phyloP scores from a whole-genome alignment of 2,329 filamentous ascomycete species.

The Cladosporium sphaerospermum region DNA sequence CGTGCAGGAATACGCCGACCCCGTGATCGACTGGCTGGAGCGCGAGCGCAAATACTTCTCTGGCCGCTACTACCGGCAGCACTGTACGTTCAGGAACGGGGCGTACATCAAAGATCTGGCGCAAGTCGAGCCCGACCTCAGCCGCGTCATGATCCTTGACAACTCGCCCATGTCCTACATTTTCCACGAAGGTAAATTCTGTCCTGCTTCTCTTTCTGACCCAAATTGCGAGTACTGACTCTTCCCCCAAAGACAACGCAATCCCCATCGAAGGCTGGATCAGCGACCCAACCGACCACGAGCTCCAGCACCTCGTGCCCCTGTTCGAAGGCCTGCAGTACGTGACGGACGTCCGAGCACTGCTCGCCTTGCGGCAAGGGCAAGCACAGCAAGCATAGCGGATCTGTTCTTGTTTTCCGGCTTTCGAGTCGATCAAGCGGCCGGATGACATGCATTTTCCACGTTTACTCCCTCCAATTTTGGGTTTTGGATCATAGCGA shows the following conservation, averaged over 20 bases:
- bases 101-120: slow-evolving; percentile 98
- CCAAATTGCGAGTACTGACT: neutral
- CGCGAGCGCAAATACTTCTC: slow-evolving; percentile 95
- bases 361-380: slow-evolving; percentile 81
- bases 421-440: neutral
- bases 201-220: too few relatives aligned
- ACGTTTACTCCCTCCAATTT: neutral
- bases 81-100: slow-evolving; percentile 91
- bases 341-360: slow-evolving; percentile 86
- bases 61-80: slow-evolving; percentile 88
- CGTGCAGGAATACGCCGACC: slow-evolving; percentile 97
- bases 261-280: slow-evolving; percentile 99
- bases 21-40: slow-evolving; percentile 97
- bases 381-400: slow-evolving; percentile 10
- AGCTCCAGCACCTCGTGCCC: slow-evolving; percentile 85
- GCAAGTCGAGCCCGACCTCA: slow-evolving; percentile 91
- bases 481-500: slow-evolving; percentile 7
- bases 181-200: slow-evolving; percentile 81
- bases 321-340: slow-evolving; percentile 92
- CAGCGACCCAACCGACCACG: slow-evolving; percentile 94
- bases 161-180: slow-evolving; percentile 98
- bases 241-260: slow-evolving; percentile 68
- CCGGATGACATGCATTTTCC: neutral
- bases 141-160: slow-evolving; percentile 97
- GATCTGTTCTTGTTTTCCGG: neutral